Percentiles rank a stretch among this genome's conserved stretches.
These are phyloP conservation scores for Penicillium thymicola DNA, from an alignment of 2,329 filamentous ascomycete genomes.

Conservation along the genomic window DNA sequence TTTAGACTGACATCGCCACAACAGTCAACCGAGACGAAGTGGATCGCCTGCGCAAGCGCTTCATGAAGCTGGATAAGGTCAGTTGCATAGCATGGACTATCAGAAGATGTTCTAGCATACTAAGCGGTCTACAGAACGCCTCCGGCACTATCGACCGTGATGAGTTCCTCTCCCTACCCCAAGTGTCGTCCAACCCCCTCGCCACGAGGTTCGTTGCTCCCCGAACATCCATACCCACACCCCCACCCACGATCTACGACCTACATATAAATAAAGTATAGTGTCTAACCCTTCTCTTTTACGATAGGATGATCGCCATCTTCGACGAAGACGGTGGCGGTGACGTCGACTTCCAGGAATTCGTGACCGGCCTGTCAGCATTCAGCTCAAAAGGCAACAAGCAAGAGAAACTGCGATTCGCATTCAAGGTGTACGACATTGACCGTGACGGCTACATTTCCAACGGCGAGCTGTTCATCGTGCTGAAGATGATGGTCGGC, in stretches of 20 bases:
- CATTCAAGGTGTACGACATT: constrained; percentile 99
- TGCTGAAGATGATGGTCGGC: constrained; percentile 99
- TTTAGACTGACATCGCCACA: constrained; percentile 4
- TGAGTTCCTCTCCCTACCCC: constrained; percentile 93
- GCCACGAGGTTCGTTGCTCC: constrained; percentile 70
- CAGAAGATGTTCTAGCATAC: background rate
- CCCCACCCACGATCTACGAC: background rate
- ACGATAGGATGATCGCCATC: constrained; percentile 87
- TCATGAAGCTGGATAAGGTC: constrained; percentile 99
- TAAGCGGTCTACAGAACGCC: constrained; percentile 66
- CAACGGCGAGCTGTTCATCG: constrained; percentile 98
- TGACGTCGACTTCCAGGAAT: constrained; percentile 98
- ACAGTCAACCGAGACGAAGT: constrained; percentile 96
- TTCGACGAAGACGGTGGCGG: constrained; percentile 98
- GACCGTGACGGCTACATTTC: constrained; percentile 98
- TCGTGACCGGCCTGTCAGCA: constrained; percentile 88
- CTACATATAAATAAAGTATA: background rate
- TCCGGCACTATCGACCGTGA: constrained; percentile 98
- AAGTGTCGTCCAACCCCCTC: constrained; percentile 96
- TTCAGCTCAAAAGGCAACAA: constrained; percentile 99
- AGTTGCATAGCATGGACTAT: background rate
- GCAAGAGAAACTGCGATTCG: constrained; percentile 95
- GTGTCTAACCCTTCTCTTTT: background rate
- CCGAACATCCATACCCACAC: background rate
- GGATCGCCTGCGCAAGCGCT: constrained; percentile 89